A percentile compares a stretch with the other conserved stretches of the same genome.
phyloP scores from a whole-genome alignment of 805 yeast genomes.

The Saccharomycopsis capsularis region DNA sequence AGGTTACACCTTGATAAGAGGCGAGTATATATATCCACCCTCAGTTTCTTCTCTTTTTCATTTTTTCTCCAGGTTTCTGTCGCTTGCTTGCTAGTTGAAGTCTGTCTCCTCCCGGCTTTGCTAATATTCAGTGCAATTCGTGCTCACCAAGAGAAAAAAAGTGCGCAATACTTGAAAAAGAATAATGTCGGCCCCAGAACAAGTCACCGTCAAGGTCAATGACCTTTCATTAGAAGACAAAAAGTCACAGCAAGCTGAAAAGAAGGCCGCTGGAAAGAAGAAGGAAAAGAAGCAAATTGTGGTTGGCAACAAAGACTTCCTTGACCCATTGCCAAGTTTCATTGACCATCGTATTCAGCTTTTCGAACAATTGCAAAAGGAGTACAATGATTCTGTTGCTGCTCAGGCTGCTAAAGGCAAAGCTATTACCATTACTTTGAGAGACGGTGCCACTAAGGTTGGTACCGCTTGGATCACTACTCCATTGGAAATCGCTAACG shows the following conservation, averaged over 20 bases:
- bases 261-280: conserved; percentile 34
- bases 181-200: conserved; percentile 31
- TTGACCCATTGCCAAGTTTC: conserved; percentile 80
- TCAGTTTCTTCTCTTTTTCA: no score
- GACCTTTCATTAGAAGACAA: conserved; percentile 21
- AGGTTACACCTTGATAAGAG: no score
- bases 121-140: no score
- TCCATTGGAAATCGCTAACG: conserved; percentile 79
- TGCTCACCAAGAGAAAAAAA: no score
- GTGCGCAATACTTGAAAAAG: no score
- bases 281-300: conserved; percentile 33
- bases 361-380: conserved; percentile 73
- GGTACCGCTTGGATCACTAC: conserved; percentile 86
- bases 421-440: conserved; percentile 71
- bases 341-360: conserved; percentile 70
- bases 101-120: no score
- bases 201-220: conserved; percentile 43
- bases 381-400: conserved; percentile 68
- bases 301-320: conserved; percentile 34
- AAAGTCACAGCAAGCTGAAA: neutral
- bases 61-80: no score
- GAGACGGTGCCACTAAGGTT: conserved; percentile 74
- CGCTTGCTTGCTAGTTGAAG: no score
- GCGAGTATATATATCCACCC: no score
- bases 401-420: conserved; percentile 45